phyloP scores from a whole-genome alignment of 2,329 filamentous ascomycete genomes.

The Colletotrichum musae region DNA sequence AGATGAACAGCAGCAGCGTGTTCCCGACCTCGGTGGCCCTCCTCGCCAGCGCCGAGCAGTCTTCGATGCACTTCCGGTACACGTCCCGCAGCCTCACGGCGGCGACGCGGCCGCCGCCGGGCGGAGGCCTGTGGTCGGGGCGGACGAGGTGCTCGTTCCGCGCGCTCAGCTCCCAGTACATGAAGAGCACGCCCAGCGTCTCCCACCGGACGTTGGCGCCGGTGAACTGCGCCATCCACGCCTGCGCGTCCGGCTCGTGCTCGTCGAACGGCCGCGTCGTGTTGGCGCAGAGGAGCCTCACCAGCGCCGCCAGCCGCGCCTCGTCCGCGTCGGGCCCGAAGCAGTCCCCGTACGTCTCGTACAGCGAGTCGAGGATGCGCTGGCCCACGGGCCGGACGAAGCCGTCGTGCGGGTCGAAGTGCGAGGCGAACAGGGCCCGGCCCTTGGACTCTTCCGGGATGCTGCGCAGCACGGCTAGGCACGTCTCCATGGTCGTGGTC shows the following conservation, averaged over 20 bases:
- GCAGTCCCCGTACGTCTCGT: conserved; percentile 41
- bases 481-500: conserved; percentile 50
- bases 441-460: conserved; percentile 47
- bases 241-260: conserved; percentile 28
- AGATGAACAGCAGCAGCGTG: conserved; percentile 55
- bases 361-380: conserved; percentile 40
- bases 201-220: conserved; percentile 33
- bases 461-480: conserved; percentile 54
- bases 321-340: conserved; percentile 41
- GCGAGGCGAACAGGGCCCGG: conserved; percentile 32
- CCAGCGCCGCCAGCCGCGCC: conserved; percentile 20
- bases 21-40: conserved; percentile 48
- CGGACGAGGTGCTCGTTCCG: conserved; percentile 16
- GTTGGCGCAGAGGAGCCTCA: conserved; percentile 46
- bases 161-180: conserved; percentile 40
- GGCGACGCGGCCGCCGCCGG: neutral
- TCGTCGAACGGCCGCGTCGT: conserved; percentile 36
- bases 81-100: conserved; percentile 39
- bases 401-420: conserved; percentile 42
- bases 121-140: conserved; percentile 40
- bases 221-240: conserved; percentile 34
- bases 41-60: conserved; percentile 52
- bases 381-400: conserved; percentile 40
- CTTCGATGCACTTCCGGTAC: conserved; percentile 49
- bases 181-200: conserved; percentile 37